A percentile compares a stretch with the other conserved stretches of the same genome.
These are phyloP conservation scores for Aspergillus puulaauensis DNA, from an alignment of 2,329 filamentous ascomycete genomes.

Conservation along the genomic window DNA sequence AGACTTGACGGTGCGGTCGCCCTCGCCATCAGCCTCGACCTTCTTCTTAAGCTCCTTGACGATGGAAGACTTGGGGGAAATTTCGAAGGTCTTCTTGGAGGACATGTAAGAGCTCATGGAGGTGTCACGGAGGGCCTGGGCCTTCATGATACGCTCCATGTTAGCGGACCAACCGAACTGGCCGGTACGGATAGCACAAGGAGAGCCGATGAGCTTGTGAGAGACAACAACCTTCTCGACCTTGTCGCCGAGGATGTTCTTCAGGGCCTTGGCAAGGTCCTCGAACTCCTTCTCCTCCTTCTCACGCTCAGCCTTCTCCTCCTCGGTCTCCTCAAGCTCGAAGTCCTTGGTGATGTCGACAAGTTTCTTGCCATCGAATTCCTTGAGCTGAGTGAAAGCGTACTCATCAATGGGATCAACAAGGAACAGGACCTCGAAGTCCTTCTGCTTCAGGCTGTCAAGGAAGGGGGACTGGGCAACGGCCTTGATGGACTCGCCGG, in stretches of 20 bases:
- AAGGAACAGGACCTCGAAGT: slow-evolving; percentile 99
- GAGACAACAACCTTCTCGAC: slow-evolving; percentile 99
- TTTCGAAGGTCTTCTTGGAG: slow-evolving; percentile 99
- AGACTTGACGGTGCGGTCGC: slow-evolving; percentile 98
- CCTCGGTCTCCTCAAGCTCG: slow-evolving; percentile 98
- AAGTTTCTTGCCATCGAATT: slow-evolving; percentile 99
- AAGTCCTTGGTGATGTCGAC: slow-evolving; percentile 99
- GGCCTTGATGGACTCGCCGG: slow-evolving; percentile 97
- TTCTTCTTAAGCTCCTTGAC: slow-evolving; percentile 99
- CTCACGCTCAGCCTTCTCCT: slow-evolving; percentile 97
- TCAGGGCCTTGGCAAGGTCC: slow-evolving; percentile 89
- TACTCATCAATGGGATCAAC: slow-evolving; percentile 99
- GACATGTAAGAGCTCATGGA: slow-evolving; percentile 99
- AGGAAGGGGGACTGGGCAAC: slow-evolving; percentile 98
- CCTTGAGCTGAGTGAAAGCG: slow-evolving; percentile 99
- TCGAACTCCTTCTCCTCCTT: slow-evolving; percentile 98
- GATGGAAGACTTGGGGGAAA: slow-evolving; percentile 97
- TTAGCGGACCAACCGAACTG: slow-evolving; percentile 99
- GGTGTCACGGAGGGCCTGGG: slow-evolving; percentile 98
- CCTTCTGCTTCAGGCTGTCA: slow-evolving; percentile 97
- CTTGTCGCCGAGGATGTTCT: slow-evolving; percentile 99
- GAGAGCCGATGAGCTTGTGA: slow-evolving; percentile 91
- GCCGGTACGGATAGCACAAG: slow-evolving; percentile 98
- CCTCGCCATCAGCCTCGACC: slow-evolving; percentile 96
- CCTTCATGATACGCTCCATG: slow-evolving; percentile 99